Evolutionary conservation across 768 basidiomycete genomes (phyloP).

Genomic region (Asterophora lycoperdoides): DNA sequence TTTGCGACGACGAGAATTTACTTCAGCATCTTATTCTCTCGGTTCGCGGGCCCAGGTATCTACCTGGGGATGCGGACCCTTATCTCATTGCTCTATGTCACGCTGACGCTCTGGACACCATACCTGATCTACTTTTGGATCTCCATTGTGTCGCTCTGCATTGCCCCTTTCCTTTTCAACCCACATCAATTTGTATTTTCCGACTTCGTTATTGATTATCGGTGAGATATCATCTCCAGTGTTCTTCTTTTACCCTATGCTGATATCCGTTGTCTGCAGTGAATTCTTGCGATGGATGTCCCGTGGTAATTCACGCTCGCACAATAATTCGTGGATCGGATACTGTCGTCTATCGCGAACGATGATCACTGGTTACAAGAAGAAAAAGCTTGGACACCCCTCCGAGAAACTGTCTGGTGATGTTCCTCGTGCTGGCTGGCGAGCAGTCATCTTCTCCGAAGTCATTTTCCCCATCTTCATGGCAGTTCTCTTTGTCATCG

Average conservation of each 20-base stretch:
- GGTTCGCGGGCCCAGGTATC: conserved; percentile 97
- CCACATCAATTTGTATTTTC: conserved; percentile 99
- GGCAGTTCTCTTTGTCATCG: conserved; percentile 82
- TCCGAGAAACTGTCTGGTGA: conserved; percentile 97
- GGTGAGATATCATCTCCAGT: conserved; percentile 37
- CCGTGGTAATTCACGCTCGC: conserved; percentile 94
- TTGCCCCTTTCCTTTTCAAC: conserved; percentile 98
- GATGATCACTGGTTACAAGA: conserved; percentile 99
- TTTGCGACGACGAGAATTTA: conserved; percentile 95
- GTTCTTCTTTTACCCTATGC: background rate
- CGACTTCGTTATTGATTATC: conserved; percentile 95
- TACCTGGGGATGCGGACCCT: conserved; percentile 95
- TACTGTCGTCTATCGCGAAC: conserved; percentile 98
- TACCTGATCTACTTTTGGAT: conserved; percentile 98
- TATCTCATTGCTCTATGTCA: conserved; percentile 91
- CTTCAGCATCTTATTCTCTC: conserved; percentile 94
- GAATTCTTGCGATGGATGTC: conserved; percentile 99
- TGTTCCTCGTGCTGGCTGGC: conserved; percentile 90
- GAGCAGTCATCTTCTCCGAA: conserved; percentile 83
- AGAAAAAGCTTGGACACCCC: conserved; percentile 93
- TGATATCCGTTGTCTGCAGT: conserved; percentile 37
- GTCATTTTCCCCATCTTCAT: conserved; percentile 81
- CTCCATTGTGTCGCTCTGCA: conserved; percentile 85
- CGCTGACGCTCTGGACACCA: conserved; percentile 85
- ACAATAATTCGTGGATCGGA: conserved; percentile 98